Evolutionary conservation across 108 stramenopile species (phyloP), one percentile per base, ranked within the genome.

Genomic region (Cyclotella cryptica): DNA sequence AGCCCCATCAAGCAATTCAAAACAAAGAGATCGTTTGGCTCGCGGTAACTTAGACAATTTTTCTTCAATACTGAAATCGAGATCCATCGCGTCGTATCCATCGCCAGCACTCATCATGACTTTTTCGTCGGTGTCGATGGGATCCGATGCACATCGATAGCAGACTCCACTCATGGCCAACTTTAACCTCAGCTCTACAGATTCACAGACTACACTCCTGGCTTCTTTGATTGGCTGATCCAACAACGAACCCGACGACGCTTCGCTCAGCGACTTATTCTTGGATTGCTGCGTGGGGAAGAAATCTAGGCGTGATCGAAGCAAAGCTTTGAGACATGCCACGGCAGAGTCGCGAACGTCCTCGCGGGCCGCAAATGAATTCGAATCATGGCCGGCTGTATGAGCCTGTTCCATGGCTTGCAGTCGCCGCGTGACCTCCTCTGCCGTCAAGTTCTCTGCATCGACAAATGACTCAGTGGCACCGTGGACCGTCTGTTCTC

Each of bases 11-110:
- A 96, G 39, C 17, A 93, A 41, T 22, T 69, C 51, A 76, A 96
- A 96, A 62, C 92, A 93, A 0, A 91, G 11, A 0, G 95, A 84
- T 44, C 95, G 78, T 39, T 88, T 88, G 24, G 87, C 79, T 60
- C 92, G 81, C 11, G 92, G 90, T 41, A 96, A 62, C 8, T 66
- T 51, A 0, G 92, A 89, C 21, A 93, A 77, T 12, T 88, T 89
- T 27, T 75, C 85, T 18, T 79, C 77, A 51, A 87, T 81, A 62
- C 85, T 39, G 58, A 59, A 57, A 35, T 58, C 78, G 61, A 29
- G 10, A 4, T 83, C 35, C 29, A 42, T 55, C 55, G 65, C 18
- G 60, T 83, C 67, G 62, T 82, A 81, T 17, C 80, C 80, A 78
- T 49, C 66, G 27, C 75, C 86, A 14, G 85, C 76, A 59, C 35